phyloP scores from a whole-genome alignment of 1,139 yeast genomes.

The Diutina scorzettiae region DNA sequence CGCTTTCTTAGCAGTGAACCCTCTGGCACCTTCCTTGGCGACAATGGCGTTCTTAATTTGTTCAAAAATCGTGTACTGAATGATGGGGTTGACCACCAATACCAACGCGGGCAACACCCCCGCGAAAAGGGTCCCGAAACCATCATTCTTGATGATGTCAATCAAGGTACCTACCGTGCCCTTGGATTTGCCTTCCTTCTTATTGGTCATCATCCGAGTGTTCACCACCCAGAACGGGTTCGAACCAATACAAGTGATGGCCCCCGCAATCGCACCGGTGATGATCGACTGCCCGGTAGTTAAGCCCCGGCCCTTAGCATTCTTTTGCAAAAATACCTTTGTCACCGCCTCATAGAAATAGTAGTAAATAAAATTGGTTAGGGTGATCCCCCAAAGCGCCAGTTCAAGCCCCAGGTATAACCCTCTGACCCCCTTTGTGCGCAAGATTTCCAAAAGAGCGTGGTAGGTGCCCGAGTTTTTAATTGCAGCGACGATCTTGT shows the following conservation, averaged over 20 bases:
- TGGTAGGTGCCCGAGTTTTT: slow-evolving; percentile 17
- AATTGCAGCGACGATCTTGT: slow-evolving; percentile 14
- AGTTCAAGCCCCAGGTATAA: slow-evolving; percentile 80
- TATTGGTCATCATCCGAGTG: slow-evolving; percentile 61
- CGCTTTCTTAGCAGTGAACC: slow-evolving; percentile 55
- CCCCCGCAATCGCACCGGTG: slow-evolving; percentile 82
- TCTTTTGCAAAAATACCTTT: slow-evolving; percentile 37
- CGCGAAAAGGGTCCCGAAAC: slow-evolving; percentile 45
- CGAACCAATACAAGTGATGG: slow-evolving; percentile 73
- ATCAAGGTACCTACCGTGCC: slow-evolving; percentile 42
- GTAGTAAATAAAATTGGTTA: slow-evolving; percentile 82
- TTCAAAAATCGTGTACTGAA: slow-evolving; percentile 87
- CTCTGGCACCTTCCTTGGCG: slow-evolving; percentile 34
- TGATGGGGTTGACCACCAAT: slow-evolving; percentile 12
- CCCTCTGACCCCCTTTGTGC: slow-evolving; percentile 57
- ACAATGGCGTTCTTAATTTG: slow-evolving; percentile 62
- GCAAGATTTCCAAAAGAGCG: slow-evolving; percentile 36
- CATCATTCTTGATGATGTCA: slow-evolving; percentile 61
- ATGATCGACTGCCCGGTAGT: slow-evolving; percentile 61
- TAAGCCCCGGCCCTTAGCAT: slow-evolving; percentile 28
- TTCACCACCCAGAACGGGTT: slow-evolving; percentile 96
- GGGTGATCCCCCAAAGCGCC: slow-evolving; percentile 75
- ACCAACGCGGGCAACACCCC: slow-evolving; percentile 6
- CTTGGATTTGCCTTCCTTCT: slow-evolving; percentile 14
- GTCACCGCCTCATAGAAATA: slow-evolving; percentile 74